A percentile compares a stretch with the other conserved stretches of the same genome.
Conservation (phyloP, 345 rosid genomes). For the Limnanthes douglasii region DNA sequence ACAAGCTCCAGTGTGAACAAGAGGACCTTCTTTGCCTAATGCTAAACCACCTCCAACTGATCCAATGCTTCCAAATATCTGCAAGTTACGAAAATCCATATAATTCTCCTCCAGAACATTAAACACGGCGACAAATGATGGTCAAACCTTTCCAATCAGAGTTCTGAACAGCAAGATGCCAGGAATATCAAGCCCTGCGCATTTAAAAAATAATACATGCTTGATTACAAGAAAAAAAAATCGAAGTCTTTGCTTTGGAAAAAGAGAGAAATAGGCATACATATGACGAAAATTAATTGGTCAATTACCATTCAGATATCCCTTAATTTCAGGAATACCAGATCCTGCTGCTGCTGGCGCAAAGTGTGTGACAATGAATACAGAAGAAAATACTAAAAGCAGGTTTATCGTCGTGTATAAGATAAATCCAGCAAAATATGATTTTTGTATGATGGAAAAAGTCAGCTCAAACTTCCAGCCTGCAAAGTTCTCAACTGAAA, state of each 20-base stretch:
- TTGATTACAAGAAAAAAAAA: neutral
- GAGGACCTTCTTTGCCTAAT: constrained; percentile 95
- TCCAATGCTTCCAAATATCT: constrained; percentile 98
- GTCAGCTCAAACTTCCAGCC: constrained; percentile 86
- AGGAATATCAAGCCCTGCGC: constrained; percentile 69
- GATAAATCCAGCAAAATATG: constrained; percentile 73
- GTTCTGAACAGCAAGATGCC: constrained; percentile 94
- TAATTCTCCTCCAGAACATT: neutral
- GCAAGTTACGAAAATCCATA: constrained; percentile 1
- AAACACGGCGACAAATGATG: neutral
- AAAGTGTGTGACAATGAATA: constrained; percentile 65
- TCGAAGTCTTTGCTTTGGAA: too few species aligned
- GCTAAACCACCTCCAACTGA: constrained; percentile 99
- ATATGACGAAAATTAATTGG: too few species aligned
- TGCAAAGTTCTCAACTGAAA: constrained; percentile 92
- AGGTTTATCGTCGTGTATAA: constrained; percentile 69
- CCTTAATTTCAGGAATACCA: constrained; percentile 97
- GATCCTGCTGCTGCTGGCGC: constrained; percentile 99
- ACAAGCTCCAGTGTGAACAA: constrained; percentile 95
- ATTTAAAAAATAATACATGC: constrained; percentile 3
- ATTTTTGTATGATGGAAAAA: constrained; percentile 69
- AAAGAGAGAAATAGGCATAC: too few species aligned
- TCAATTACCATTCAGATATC: constrained; percentile 77
- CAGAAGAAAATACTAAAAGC: constrained; percentile 79
- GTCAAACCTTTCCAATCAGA: constrained; percentile 79